Evolutionary conservation across 352 stramenopile species (phyloP), one percentile per base, ranked within the genome.

Genomic region (Pythium angustatum): DNA sequence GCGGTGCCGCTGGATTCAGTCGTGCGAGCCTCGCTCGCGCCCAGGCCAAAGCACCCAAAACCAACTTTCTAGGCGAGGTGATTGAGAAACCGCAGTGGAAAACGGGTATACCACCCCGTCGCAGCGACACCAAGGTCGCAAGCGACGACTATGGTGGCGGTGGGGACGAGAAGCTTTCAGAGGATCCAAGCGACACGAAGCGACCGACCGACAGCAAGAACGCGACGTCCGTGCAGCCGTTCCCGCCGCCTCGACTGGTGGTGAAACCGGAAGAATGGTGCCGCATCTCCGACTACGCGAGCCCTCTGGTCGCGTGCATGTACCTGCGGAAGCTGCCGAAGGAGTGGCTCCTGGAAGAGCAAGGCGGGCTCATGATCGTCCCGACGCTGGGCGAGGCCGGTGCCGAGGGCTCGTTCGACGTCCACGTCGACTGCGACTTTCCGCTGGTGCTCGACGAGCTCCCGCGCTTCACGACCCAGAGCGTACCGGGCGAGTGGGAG

Each of bases 381-480:
- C 90, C 90, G 12, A 89, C 84, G 19, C 71, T 96, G 4, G 86
- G 82, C 7, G 87, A 96, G 54, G 62, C 75, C 36, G 81, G 77
- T 12, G 69, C 71, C 0, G 84, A 93, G 52, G 88, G 85, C 3
- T 79, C 78, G 7, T 97, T 93, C 57, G 85, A 93, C 30, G 48
- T 97, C n/a, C 87, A 97, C 55, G 78, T 97, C 9, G 88, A 96
- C 62, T 88, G 73, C 51, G 87, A 96, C 57, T 80, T 88, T 28
- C 77, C 85, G 15, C 53, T 96, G 6, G 66, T 79, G 3, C 62
- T 91, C 15, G 76, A 90, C 30, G 78, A 88, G 51, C 66, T 93
- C 15, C 76, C 79, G 5, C 74, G 82, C 27, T 78, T 78, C 44
- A 79, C 75, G 19, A 85, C 83, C 8, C 90, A 93, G 62, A 94